Evolutionary conservation across 1,284 basidiomycete species (phyloP).

Genomic region (Fistulina hepatica): DNA sequence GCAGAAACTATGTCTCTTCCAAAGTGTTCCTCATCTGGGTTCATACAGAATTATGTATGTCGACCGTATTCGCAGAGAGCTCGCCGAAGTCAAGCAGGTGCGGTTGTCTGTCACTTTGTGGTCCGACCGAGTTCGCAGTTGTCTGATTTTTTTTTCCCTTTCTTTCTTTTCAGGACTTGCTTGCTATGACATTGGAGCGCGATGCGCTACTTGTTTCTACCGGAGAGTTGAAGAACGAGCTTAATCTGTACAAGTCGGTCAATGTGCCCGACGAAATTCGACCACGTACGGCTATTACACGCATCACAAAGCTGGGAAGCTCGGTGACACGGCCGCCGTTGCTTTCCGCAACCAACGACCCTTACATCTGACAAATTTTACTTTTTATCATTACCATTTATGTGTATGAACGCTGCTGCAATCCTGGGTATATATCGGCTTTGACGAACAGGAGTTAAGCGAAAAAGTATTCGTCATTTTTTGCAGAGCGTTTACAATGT

Average conservation of each 20-base stretch:
- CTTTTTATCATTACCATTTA: too few relatives aligned
- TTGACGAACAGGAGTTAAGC: too few relatives aligned
- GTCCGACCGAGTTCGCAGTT: neutral
- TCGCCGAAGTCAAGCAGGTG: constrained; percentile 51
- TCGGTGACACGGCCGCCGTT: too few relatives aligned
- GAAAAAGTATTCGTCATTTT: too few relatives aligned
- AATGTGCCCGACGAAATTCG: constrained; percentile 44
- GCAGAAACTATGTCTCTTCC: constrained; percentile 62
- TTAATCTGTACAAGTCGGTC: constrained; percentile 62
- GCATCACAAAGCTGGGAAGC: too few relatives aligned
- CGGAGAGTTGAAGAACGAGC: constrained; percentile 46
- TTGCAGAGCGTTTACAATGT: too few relatives aligned
- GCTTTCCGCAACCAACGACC: too few relatives aligned
- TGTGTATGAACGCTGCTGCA: too few relatives aligned
- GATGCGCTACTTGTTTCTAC: constrained; percentile 39
- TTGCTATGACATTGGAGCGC: constrained; percentile 38
- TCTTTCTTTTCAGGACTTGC: constrained; percentile 40
- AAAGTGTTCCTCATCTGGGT: constrained; percentile 33
- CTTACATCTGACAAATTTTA: too few relatives aligned
- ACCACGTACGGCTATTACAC: constrained; percentile 51
- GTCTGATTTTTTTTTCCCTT: neutral
- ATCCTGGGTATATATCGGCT: too few relatives aligned
- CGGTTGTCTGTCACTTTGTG: constrained; percentile 11
- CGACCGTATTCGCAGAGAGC: constrained; percentile 45
- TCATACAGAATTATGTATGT: constrained; percentile 42